phyloP scores from a whole-genome alignment of 1,139 yeast genomes.

The Taphrina communis region DNA sequence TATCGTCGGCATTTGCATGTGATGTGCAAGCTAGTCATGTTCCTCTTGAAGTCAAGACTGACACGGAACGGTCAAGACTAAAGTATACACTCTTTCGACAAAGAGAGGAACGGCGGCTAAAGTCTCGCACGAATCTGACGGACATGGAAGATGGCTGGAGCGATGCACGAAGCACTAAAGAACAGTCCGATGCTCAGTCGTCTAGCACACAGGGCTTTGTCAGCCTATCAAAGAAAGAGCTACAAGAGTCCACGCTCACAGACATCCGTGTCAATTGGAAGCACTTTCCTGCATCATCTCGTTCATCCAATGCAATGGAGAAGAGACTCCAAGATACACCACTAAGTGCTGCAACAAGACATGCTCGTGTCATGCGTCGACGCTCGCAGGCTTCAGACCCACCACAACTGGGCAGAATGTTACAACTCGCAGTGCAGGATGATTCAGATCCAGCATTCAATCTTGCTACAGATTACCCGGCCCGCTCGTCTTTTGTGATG shows the following conservation, averaged over 20 bases:
- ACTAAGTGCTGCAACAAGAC: slow-evolving; percentile 6
- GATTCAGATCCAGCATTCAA: not conserved
- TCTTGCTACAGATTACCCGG: not conserved
- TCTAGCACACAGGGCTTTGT: too few species aligned
- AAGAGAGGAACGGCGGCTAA: slow-evolving; percentile 2
- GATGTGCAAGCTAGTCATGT: not conserved
- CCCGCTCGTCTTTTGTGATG: not conserved
- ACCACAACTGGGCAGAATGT: slow-evolving; percentile 1
- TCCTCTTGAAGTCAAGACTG: not conserved
- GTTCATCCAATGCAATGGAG: not conserved
- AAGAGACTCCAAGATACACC: not conserved
- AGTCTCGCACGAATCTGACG: too few species aligned
- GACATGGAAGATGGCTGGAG: too few species aligned
- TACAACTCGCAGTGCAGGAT: not conserved
- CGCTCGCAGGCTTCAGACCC: slow-evolving; percentile 4
- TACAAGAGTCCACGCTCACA: too few species aligned
- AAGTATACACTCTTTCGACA: slow-evolving; percentile 5
- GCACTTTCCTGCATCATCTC: not conserved
- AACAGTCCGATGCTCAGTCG: too few species aligned
- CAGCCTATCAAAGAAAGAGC: too few species aligned
- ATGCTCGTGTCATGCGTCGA: slow-evolving; percentile 15
- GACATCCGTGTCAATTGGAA: not conserved
- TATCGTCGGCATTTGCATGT: slow-evolving; percentile 6
- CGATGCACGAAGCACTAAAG: too few species aligned
- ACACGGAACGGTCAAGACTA: not conserved